Conservation (phyloP, 306 rosid species). For the Begonia loranthoides region DNA sequence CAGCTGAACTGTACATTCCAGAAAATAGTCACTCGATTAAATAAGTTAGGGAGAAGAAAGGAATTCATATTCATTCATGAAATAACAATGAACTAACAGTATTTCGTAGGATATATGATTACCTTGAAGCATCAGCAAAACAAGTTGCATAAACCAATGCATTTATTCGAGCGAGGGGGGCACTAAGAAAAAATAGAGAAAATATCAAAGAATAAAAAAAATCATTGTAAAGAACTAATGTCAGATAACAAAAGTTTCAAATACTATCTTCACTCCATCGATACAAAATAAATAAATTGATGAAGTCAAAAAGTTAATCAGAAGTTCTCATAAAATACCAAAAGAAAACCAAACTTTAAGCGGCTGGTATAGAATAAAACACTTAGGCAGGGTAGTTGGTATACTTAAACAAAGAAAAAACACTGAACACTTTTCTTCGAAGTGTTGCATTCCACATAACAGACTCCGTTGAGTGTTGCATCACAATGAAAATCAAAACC, state of each 20-base stretch:
- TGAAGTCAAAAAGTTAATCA: no score
- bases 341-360: no score
- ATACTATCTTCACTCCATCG: no score
- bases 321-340: no score
- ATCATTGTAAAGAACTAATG: neutral
- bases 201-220: conserved; percentile 4
- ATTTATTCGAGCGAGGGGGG: conserved; percentile 75
- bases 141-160: conserved; percentile 82
- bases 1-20: conserved; percentile 57
- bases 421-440: no score
- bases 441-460: no score
- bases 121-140: conserved; percentile 93
- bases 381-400: no score
- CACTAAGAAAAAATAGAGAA: conserved; percentile 21
- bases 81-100: neutral
- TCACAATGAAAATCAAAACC: no score
- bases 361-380: no score
- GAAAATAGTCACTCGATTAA: neutral
- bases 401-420: no score
- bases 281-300: no score
- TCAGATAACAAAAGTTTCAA: conserved; percentile 7
- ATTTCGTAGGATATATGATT: conserved; percentile 11
- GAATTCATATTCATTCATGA: neutral
- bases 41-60: neutral
- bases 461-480: no score